Percentiles rank a stretch among this genome's conserved stretches.
Conservation (phyloP, 345 rosid genomes). For the Excoecaria cochinchinensis region DNA sequence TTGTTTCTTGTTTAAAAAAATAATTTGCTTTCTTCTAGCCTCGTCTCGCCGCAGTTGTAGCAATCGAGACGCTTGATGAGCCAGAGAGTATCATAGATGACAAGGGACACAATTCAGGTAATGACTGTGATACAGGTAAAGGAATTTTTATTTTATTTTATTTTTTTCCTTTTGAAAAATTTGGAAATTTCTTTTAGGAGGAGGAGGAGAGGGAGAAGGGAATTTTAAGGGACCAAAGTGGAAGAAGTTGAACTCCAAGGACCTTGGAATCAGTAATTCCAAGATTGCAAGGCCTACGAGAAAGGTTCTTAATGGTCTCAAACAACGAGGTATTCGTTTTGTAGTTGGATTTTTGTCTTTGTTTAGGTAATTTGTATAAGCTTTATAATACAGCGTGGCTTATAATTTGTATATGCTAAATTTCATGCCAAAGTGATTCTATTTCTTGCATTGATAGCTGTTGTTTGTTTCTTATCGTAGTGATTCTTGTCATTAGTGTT, state of each 20-base stretch:
- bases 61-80: constrained; percentile 44
- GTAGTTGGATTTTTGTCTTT: neutral
- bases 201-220: neutral
- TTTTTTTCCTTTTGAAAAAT: neutral
- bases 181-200: neutral
- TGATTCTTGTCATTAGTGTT: neutral
- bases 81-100: constrained; percentile 35
- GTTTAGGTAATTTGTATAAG: neutral
- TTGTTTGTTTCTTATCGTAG: neutral
- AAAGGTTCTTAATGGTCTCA: constrained; percentile 56
- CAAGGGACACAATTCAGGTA: constrained; percentile 18
- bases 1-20: neutral
- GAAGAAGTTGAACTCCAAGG: constrained; percentile 55
- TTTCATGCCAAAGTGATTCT: neutral
- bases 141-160: neutral
- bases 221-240: constrained; percentile 20
- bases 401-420: too few species aligned
- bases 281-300: constrained; percentile 59
- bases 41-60: constrained; percentile 41
- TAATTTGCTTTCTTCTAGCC: constrained; percentile 29
- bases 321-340: constrained; percentile 38
- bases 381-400: neutral
- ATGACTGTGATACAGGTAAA: constrained; percentile 25
- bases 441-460: neutral
- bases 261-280: constrained; percentile 56